A percentile compares a stretch with the other conserved stretches of the same genome.
Evolutionary conservation across 495 filamentous ascomycete genomes (phyloP).

Genomic region (Rusavskia elegans): DNA sequence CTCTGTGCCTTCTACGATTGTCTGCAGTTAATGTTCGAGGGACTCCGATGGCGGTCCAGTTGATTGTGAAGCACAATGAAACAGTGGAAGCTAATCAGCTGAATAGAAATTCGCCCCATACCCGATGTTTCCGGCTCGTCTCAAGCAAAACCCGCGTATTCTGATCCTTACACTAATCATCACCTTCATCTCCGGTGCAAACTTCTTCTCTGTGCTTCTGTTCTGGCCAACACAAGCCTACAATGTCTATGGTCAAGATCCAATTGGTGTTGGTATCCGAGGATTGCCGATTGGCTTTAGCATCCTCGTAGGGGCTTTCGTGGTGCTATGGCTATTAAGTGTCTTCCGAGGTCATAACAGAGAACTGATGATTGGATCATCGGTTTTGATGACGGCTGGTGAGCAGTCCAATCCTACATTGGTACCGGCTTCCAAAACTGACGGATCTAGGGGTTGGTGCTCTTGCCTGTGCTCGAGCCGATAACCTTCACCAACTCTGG

Average conservation of each 20-base stretch:
- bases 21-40: no score
- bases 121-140: slow-evolving; percentile 48
- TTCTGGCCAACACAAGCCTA: slow-evolving; percentile 63
- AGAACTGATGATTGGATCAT: slow-evolving; percentile 44
- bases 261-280: slow-evolving; percentile 47
- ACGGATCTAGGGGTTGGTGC: slow-evolving; percentile 37
- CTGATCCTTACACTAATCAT: slow-evolving; percentile 50
- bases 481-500: slow-evolving; percentile 48
- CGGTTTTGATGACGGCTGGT: slow-evolving; percentile 54
- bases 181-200: slow-evolving; percentile 57
- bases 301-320: slow-evolving; percentile 44
- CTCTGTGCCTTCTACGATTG: no score
- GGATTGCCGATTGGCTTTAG: slow-evolving; percentile 50
- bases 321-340: slow-evolving; percentile 45
- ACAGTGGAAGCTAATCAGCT: not conserved
- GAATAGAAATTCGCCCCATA: slow-evolving; percentile 35
- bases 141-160: slow-evolving; percentile 48
- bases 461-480: slow-evolving; percentile 34
- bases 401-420: slow-evolving; percentile 2
- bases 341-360: slow-evolving; percentile 45
- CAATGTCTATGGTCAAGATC: slow-evolving; percentile 59
- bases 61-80: no score
- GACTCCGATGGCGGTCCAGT: no score
- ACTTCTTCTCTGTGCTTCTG: slow-evolving; percentile 60
- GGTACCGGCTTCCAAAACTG: no score